Conservation (phyloP, 768 basidiomycete genomes). For the Podaxis mareebaensis region DNA sequence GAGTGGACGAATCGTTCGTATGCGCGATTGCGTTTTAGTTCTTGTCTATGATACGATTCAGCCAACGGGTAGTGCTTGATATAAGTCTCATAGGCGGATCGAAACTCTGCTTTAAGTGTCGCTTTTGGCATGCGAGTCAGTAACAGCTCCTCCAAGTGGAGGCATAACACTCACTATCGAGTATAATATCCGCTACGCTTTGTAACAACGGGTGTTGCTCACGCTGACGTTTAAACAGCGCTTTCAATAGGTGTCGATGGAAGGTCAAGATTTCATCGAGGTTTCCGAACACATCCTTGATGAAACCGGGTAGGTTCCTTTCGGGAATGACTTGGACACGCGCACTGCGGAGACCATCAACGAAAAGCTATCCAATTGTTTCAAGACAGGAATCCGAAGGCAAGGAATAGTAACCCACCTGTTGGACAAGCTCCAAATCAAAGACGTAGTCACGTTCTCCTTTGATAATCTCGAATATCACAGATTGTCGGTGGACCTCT, state of each 20-base stretch:
- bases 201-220: slow-evolving; percentile 85
- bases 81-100: slow-evolving; percentile 72
- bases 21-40: slow-evolving; percentile 63
- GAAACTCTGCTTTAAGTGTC: slow-evolving; percentile 50
- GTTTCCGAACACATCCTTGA: slow-evolving; percentile 85
- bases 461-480: slow-evolving; percentile 88
- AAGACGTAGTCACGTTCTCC: slow-evolving; percentile 86
- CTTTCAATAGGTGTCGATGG: slow-evolving; percentile 67
- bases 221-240: slow-evolving; percentile 77
- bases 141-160: slow-evolving; percentile 25
- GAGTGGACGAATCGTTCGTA: slow-evolving; percentile 71
- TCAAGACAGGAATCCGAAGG: slow-evolving; percentile 2
- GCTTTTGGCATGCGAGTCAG: slow-evolving; percentile 27
- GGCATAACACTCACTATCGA: slow-evolving; percentile 58
- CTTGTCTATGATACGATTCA: slow-evolving; percentile 77
- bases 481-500: slow-evolving; percentile 84
- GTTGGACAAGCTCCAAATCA: slow-evolving; percentile 71
- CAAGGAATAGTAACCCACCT: slow-evolving; percentile 42
- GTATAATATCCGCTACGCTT: slow-evolving; percentile 82
- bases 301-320: slow-evolving; percentile 59
- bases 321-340: slow-evolving; percentile 66
- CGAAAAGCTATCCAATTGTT: slow-evolving; percentile 57
- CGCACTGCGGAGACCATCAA: slow-evolving; percentile 60
- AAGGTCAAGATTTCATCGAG: slow-evolving; percentile 63
- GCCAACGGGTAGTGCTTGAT: slow-evolving; percentile 89